Conservation (phyloP, 2,329 filamentous ascomycete genomes). For the Didymella keratinophila region DNA sequence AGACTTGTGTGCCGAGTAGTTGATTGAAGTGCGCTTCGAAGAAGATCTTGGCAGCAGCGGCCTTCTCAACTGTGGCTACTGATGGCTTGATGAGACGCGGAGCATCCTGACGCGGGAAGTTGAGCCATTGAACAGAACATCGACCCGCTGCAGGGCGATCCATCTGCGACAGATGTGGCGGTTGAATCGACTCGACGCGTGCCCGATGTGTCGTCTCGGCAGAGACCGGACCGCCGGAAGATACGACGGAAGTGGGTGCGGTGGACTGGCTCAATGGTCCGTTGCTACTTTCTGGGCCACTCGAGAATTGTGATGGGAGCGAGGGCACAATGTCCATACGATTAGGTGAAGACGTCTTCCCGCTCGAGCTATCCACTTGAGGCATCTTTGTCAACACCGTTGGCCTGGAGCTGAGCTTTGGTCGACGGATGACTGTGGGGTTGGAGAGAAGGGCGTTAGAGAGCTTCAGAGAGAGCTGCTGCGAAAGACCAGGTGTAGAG, state of each 20-base stretch:
- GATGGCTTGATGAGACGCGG: conserved; percentile 48
- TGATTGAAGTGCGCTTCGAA: conserved; percentile 85
- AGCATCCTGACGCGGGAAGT: conserved; percentile 47
- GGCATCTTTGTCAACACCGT: conserved; percentile 29
- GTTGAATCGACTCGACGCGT: conserved; percentile 26
- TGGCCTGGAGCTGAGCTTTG: conserved; percentile 40
- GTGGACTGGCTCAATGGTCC: conserved; percentile 43
- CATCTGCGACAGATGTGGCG: conserved; percentile 22
- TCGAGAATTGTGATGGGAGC: conserved; percentile 38
- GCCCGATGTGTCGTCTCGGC: conserved; percentile 37
- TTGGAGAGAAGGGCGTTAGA: conserved; percentile 40
- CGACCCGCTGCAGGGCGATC: conserved; percentile 28
- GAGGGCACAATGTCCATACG: conserved; percentile 26
- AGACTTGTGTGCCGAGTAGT: conserved; percentile 63
- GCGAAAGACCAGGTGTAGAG: conserved; percentile 42
- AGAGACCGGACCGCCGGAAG: conserved; percentile 43
- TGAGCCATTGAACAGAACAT: conserved; percentile 33
- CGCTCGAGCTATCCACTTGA: conserved; percentile 9
- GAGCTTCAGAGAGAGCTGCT: conserved; percentile 37
- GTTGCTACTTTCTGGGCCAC: conserved; percentile 40
- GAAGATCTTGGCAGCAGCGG: conserved; percentile 82
- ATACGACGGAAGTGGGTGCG: conserved; percentile 46
- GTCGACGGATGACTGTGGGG: conserved; percentile 44
- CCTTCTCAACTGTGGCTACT: conserved; percentile 74
- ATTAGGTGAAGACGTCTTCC: background rate